Evolutionary conservation across 2,329 filamentous ascomycete species (phyloP).

Genomic region (Beauveria caledonica): DNA sequence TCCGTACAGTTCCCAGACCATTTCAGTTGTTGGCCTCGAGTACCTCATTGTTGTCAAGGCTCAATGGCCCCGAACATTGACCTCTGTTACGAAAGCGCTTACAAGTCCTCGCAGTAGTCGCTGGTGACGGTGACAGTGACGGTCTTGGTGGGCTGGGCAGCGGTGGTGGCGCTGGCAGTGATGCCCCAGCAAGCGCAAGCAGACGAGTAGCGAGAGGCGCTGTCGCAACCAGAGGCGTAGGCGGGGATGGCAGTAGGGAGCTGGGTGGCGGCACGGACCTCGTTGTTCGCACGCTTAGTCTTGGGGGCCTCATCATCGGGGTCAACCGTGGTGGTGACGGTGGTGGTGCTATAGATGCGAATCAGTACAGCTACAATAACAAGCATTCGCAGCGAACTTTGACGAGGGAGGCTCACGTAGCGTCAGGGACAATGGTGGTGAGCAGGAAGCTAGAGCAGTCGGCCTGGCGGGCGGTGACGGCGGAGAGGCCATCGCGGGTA

Average conservation of each 20-base stretch:
- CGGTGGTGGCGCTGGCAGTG: constrained; percentile 30
- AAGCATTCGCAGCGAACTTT: not conserved
- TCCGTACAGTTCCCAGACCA: not conserved
- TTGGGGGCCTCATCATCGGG: constrained; percentile 20
- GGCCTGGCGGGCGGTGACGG: constrained; percentile 27
- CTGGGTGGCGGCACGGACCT: constrained; percentile 24
- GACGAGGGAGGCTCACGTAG: constrained; percentile 25
- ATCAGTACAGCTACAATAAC: not conserved
- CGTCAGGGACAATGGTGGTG: constrained; percentile 31
- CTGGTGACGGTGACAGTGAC: constrained; percentile 33
- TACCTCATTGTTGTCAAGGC: not conserved
- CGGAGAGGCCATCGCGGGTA: constrained; percentile 28
- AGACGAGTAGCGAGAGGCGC: constrained; percentile 28
- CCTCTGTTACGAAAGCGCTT: not conserved
- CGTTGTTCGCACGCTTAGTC: constrained; percentile 22
- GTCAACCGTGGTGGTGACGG: constrained; percentile 32
- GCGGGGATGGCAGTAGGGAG: constrained; percentile 27
- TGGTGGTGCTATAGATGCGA: constrained; percentile 22
- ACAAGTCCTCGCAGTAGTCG: constrained; percentile 33
- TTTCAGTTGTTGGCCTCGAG: too few species aligned
- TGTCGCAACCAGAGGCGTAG: constrained; percentile 32
- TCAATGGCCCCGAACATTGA: not conserved
- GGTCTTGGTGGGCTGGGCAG: constrained; percentile 30
- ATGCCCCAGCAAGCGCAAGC: constrained; percentile 39
- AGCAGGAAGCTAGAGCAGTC: constrained; percentile 34